These are phyloP conservation scores for Tephrocybe sp. DNA, from an alignment of 768 basidiomycete species.

Conservation along the genomic window DNA sequence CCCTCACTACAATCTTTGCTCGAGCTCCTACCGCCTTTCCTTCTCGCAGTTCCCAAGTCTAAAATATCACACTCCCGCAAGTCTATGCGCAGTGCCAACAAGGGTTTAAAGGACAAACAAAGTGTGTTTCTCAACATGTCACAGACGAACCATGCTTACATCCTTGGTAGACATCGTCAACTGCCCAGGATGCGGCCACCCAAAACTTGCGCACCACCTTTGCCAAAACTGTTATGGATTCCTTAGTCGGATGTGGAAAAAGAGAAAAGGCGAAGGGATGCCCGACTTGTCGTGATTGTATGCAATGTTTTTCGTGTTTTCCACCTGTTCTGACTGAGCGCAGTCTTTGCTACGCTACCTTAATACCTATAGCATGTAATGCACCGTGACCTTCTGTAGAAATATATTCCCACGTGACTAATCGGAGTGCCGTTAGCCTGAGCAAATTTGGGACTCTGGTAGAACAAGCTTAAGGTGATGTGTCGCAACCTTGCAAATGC, in stretches of 20 bases:
- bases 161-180: conserved; percentile 71
- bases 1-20: conserved; percentile 41
- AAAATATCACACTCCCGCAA: conserved; percentile 93
- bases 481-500: no score
- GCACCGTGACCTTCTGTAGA: conserved; percentile 6
- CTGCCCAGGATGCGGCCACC: conserved; percentile 85
- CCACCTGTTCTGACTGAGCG: not conserved
- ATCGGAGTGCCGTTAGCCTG: no score
- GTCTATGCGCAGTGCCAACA: conserved; percentile 92
- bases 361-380: no score
- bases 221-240: conserved; percentile 80
- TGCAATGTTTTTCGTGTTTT: not conserved
- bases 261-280: conserved; percentile 30
- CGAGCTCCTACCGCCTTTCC: conserved; percentile 83
- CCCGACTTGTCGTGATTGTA: conserved; percentile 36
- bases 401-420: conserved; percentile 14
- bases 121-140: conserved; percentile 45
- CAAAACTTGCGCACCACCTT: conserved; percentile 87
- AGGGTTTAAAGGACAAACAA: conserved; percentile 91
- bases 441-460: no score
- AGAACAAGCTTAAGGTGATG: no score
- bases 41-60: conserved; percentile 92
- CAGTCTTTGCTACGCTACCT: not conserved
- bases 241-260: conserved; percentile 66
- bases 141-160: not conserved